Evolutionary conservation across 2,329 filamentous ascomycete species (phyloP), one percentile per base, ranked within the genome.

Genomic region (Moelleriella libera): DNA sequence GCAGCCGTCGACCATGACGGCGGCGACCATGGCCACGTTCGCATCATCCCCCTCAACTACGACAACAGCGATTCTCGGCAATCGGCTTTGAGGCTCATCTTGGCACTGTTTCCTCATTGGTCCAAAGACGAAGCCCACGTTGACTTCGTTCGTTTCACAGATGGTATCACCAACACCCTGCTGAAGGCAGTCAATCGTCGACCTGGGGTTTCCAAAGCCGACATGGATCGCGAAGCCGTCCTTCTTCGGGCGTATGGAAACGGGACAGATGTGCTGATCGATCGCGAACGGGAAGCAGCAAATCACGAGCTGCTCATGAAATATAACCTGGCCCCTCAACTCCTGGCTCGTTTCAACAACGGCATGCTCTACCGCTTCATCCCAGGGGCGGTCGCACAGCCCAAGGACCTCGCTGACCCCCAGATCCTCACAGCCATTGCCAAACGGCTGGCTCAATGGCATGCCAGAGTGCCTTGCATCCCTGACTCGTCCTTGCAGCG

Each of bases 91-190:
- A 76, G 77, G 53, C 78, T 98, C 53, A 82, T 96, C 58, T 72
- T 88, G 55, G 77, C 85, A 30, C 72, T 96, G 51, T 78, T 83
- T 50, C 89, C 89, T 9, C 80, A 94, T 57, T 98, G 92, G 92
- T 75, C 80, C 55, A 74, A 76, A 44, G 70, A 76, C 37, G 79
- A 82, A 53, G 84, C 85, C 49, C 77, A 82, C 42, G 75, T 98
- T 57, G 82, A 92, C 59, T 87, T 97, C 61, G 75, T 88, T 55
- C 83, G 85, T 53, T 98, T 97, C 70, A 98, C 88, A 40, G 92
- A 98, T 60, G 92, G 92, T 60, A 98, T 97, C 68, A 98, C 92
- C 55, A 98, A 98, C 68, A 97, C 89, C 45, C 71, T 90, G 45
- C 72, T 88, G 53, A 89, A 89, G 63, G 81, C 82, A n/a, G 68